Conservation (phyloP, 139 green algal species). For the Pseudopediastrum boryanum region DNA sequence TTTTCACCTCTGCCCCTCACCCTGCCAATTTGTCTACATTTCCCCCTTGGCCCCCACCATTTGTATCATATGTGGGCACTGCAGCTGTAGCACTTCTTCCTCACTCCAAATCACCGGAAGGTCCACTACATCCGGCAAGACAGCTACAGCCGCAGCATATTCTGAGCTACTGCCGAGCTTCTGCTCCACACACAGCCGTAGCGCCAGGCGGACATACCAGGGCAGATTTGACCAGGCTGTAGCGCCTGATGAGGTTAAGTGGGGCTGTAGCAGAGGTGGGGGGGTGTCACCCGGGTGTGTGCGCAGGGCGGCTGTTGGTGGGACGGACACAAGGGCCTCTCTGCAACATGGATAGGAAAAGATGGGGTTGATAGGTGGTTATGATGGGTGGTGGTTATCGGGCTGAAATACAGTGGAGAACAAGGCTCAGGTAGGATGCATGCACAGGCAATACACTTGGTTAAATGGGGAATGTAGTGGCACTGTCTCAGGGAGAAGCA, state of each 20-base stretch:
- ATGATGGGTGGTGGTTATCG: slow-evolving; percentile 29
- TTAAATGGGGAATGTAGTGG: too few relatives aligned
- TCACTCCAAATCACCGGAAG: slow-evolving; percentile 27
- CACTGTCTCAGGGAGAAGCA: too few relatives aligned
- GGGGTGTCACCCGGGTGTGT: not conserved
- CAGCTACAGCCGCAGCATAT: not conserved
- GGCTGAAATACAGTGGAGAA: not conserved
- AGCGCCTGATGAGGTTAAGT: too few relatives aligned
- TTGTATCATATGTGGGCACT: too few relatives aligned
- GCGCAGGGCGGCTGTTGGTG: slow-evolving; percentile 6
- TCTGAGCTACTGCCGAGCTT: not conserved
- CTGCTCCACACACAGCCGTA: not conserved
- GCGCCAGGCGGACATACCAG: slow-evolving; percentile 23
- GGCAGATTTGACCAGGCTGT: slow-evolving; percentile 24
- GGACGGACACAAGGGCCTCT: slow-evolving; percentile 19
- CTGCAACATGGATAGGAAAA: not conserved
- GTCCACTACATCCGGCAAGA: slow-evolving; percentile 15
- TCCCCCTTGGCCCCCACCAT: not conserved
- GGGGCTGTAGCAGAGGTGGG: not conserved
- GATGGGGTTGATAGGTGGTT: not conserved
- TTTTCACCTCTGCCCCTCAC: not conserved
- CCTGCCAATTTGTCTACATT: not conserved
- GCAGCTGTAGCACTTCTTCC: slow-evolving; percentile 14
- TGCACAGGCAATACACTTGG: not conserved
- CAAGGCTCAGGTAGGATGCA: not conserved